phyloP scores from a whole-genome alignment of 1,139 yeast genomes.

The Protomyces gravidus region DNA sequence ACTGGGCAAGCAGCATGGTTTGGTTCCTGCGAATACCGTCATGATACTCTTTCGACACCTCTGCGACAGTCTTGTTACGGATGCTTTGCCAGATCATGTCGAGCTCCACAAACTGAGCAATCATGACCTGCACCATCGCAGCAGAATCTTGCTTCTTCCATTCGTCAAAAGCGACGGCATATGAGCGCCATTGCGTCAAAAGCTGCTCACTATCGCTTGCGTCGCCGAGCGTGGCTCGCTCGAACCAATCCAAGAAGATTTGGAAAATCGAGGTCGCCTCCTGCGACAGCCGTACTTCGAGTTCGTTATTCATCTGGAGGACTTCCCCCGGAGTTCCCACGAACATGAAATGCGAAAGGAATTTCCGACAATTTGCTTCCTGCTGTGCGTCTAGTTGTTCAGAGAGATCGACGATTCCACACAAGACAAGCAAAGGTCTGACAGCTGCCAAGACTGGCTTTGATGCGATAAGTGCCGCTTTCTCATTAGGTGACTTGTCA shows the following conservation, averaged over 20 bases:
- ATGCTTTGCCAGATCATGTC: conserved; percentile 20
- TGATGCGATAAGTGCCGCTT: not conserved
- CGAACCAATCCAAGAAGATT: conserved; percentile 1
- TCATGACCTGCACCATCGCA: conserved; percentile 13
- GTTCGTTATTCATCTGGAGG: conserved; percentile 1
- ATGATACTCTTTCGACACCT: conserved; percentile 24
- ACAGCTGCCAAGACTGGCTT: not conserved
- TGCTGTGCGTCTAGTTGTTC: not conserved
- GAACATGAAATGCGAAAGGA: conserved; percentile 14
- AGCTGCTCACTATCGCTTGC: not conserved
- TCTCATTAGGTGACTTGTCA: not conserved
- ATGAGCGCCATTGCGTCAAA: conserved; percentile 4
- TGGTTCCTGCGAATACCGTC: conserved; percentile 18
- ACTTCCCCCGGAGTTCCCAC: conserved; percentile 18
- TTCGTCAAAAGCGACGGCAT: conserved; percentile 1
- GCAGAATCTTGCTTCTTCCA: conserved; percentile 25
- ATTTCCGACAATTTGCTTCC: conserved; percentile 4
- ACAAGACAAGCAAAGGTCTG: not conserved
- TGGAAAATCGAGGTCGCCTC: conserved; percentile 3
- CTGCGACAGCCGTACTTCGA: not conserved
- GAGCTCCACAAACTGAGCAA: conserved; percentile 28
- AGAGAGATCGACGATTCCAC: not conserved
- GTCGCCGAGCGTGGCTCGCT: not conserved
- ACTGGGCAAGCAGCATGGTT: conserved; percentile 5
- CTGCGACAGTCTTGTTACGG: conserved; percentile 15